Evolutionary conservation across 2,329 filamentous ascomycete species (phyloP).

Genomic region (Cordyceps sp.): DNA sequence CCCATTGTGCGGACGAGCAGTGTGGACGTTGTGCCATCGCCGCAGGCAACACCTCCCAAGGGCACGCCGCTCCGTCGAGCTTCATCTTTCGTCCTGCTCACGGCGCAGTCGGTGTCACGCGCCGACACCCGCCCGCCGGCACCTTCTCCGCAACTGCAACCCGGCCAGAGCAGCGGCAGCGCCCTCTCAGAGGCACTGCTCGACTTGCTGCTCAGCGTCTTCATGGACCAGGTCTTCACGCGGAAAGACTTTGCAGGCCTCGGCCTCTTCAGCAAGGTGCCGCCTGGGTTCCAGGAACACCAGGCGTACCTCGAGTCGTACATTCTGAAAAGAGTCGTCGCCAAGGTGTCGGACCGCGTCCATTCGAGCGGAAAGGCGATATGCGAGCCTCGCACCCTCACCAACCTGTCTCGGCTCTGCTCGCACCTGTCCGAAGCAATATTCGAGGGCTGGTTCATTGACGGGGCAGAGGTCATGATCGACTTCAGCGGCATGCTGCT

Average conservation of each 20-base stretch:
- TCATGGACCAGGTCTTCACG: slow-evolving; percentile 68
- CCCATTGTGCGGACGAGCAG: slow-evolving; percentile 61
- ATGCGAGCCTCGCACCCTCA: slow-evolving; percentile 67
- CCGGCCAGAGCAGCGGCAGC: slow-evolving; percentile 40
- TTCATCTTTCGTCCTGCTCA: slow-evolving; percentile 83
- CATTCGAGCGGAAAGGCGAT: slow-evolving; percentile 56
- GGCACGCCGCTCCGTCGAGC: slow-evolving; percentile 57
- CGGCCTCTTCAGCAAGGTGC: slow-evolving; percentile 69
- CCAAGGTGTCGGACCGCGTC: slow-evolving; percentile 52
- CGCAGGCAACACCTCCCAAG: slow-evolving; percentile 25
- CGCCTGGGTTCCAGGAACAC: slow-evolving; percentile 85
- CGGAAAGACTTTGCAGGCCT: slow-evolving; percentile 88
- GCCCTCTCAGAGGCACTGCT: slow-evolving; percentile 60
- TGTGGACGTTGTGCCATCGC: slow-evolving; percentile 30
- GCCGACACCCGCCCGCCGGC: slow-evolving; percentile 29
- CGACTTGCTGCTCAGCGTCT: slow-evolving; percentile 63
- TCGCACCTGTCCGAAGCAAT: slow-evolving; percentile 75
- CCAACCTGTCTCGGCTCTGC: slow-evolving; percentile 70
- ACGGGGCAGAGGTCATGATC: slow-evolving; percentile 66
- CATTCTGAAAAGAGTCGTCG: slow-evolving; percentile 58
- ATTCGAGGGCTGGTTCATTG: slow-evolving; percentile 92
- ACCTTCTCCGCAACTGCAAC: slow-evolving; percentile 24
- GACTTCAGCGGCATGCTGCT: slow-evolving; percentile 75
- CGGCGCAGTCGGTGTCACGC: slow-evolving; percentile 45
- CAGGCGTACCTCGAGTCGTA: slow-evolving; percentile 93